Base-by-base conservation (phyloP, 257 asterid species). In the Paulownia fortunei region DNA sequence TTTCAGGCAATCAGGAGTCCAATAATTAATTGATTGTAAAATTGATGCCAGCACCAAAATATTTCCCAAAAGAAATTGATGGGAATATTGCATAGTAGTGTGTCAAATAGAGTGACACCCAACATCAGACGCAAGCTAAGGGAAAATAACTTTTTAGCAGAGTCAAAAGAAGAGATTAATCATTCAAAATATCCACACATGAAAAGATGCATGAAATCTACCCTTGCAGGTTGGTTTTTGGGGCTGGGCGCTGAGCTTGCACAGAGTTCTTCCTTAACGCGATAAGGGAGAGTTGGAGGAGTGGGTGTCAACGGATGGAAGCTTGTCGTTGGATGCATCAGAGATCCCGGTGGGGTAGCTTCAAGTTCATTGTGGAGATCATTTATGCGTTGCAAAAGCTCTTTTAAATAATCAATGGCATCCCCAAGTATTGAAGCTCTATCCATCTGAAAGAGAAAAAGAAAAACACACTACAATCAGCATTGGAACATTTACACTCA, bases 351-450 rank as follows among this genome's bases (percentile, higher is more conserved):
- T 0, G 93, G 88, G 16, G 88, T 82, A 18, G 92, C 83, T 87
- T 93, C 98, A 63, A 93, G 86, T 86, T 93, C 98, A 78, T 85
- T 90, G 80, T 93, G 94, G 58, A 93, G 92, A 80, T 93, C 96
- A 70, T 89, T 93, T 66, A 93, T 93, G 70, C 92, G 88, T 86
- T 91, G 97, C 86, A 93, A 77, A 41, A 91, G 93, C 79, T 91
- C 97, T 86, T 91, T 93, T 70, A 93, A 79, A 85, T 93, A 93
- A 81, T 93, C 98, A 39, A 93, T 91, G 30, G 98, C 98, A 74
- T 93, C 98, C 71, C 98, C 98, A 32, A 93, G 86, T 73, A 93
- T 91, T 16, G 98, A 91, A 80, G 97, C 98, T 84, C 97, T 87
- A 85, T 93, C 98, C 98, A 93, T 93, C 98, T 93, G 24, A 65